Percentiles rank a stretch among this genome's conserved stretches.
Conservation (phyloP, 805 yeast species). For the Blastobotrys chiropterorum region DNA sequence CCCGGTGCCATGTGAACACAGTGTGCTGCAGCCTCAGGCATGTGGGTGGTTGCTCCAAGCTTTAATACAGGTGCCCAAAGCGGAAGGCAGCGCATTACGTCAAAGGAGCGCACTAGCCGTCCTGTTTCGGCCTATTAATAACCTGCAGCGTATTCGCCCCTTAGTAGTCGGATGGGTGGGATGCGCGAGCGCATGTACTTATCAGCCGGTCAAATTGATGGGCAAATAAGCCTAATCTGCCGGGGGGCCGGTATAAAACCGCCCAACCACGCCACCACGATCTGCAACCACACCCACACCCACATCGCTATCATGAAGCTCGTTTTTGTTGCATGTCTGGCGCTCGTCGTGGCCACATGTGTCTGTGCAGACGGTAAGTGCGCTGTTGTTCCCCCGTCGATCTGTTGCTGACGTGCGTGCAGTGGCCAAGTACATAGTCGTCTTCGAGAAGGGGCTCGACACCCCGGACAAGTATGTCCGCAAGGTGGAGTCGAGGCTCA, state of each 20-base stretch:
- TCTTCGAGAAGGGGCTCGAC: conserved; percentile 27
- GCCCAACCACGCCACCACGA: background rate
- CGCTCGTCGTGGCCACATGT: background rate
- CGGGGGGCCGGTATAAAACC: background rate
- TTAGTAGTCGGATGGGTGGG: background rate
- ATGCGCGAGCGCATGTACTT: background rate
- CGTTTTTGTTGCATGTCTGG: background rate
- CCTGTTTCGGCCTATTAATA: no score
- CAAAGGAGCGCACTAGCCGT: no score
- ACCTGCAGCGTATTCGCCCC: no score
- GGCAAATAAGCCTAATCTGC: background rate
- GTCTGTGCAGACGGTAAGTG: background rate
- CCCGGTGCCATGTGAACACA: background rate
- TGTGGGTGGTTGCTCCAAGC: background rate
- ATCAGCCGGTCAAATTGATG: background rate
- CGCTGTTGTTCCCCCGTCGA: background rate
- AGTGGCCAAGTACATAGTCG: conserved; percentile 22
- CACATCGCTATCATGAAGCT: background rate
- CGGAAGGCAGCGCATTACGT: background rate
- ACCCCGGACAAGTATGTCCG: conserved; percentile 25
- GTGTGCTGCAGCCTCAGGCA: background rate
- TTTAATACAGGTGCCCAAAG: background rate
- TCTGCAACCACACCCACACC: background rate
- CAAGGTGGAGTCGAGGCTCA: conserved; percentile 31
- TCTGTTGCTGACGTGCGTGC: conserved; percentile 2